These are phyloP conservation scores for Coelastrella sp. DNA, from an alignment of 139 green algal species.

Conservation along the genomic window DNA sequence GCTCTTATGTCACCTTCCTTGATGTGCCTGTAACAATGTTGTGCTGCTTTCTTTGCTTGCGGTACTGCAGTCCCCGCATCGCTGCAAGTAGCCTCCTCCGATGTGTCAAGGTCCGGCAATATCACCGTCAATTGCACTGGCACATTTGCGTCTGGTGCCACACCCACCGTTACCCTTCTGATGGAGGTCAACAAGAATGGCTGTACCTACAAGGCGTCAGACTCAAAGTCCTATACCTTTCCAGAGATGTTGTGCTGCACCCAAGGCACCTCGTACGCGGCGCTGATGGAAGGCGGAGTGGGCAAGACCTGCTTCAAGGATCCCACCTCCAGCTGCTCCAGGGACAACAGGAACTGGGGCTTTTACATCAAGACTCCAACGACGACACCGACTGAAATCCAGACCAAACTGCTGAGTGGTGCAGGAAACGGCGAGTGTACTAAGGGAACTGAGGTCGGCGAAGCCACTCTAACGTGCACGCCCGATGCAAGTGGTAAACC, in stretches of 20 bases:
- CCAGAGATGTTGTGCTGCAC: not conserved
- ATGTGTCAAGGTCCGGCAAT: not conserved
- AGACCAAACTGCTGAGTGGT: not conserved
- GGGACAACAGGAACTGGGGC: not conserved
- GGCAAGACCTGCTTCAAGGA: not conserved
- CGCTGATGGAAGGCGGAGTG: not conserved
- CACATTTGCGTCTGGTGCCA: not conserved
- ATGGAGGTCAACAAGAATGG: not conserved
- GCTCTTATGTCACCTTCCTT: too few relatives aligned
- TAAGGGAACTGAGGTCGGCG: not conserved
- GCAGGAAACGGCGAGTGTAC: not conserved
- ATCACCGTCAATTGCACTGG: not conserved
- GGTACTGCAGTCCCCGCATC: too few relatives aligned
- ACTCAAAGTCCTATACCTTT: not conserved
- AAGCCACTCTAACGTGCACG: not conserved
- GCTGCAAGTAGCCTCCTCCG: too few relatives aligned
- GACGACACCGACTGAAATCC: not conserved
- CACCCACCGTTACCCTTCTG: not conserved
- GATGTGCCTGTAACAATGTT: too few relatives aligned
- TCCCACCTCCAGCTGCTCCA: not conserved
- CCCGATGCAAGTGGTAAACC: not conserved
- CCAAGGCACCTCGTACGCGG: not conserved
- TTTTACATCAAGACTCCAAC: not conserved
- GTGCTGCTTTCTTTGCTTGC: too few relatives aligned
- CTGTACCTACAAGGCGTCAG: not conserved